Evolutionary conservation across 2,329 filamentous ascomycete species (phyloP), one percentile per base, ranked within the genome.

Genomic region (Fusarium penzigii): DNA sequence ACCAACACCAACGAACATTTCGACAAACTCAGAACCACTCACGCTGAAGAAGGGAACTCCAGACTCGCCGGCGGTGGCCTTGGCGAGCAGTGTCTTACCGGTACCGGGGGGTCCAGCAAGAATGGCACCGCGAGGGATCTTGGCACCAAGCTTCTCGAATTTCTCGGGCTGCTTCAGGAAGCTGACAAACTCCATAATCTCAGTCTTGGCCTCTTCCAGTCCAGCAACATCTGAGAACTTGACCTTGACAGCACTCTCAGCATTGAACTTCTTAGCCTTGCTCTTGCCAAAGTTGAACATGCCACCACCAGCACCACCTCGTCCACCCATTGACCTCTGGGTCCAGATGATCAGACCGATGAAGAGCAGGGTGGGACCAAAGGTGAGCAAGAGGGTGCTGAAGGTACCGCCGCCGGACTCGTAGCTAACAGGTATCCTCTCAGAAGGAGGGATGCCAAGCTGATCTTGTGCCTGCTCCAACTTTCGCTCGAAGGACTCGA

Each of bases 1-100:
- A 73, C 94, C 94, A 54, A 99, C 94, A 84, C 94, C 94, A 46
- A 99, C 94, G 70, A 99, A 99, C 93, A 99, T 99, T 76, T 99
- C 94, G 32, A 99, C 93, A 69, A 99, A 99, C 71, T 99, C 94
- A 44, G 94, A 99, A 69, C 94, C 94, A 72, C 92, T 97, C 65
- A 99, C 94, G 67, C 90, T 96, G 82, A 92, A 99, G 81, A 99
- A 99, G 1, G 94, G 94, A 32, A 99, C 94, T 41, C 89, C 88
- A 25, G 94, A 97, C 76, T 99, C 94, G 70, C 94, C 94, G 46
- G 94, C 94, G 10, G 94, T 99, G 13, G 94, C 94, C 78, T 99
- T 99, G 57, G 94, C 94, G 42, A 99, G 84, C 56, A 99, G 78
- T 3, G 94, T 99, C 78, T 99, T 99, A 86, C 94, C 94, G 44